Conservation (phyloP, 352 stramenopile genomes). For the Globisporangium polare region DNA sequence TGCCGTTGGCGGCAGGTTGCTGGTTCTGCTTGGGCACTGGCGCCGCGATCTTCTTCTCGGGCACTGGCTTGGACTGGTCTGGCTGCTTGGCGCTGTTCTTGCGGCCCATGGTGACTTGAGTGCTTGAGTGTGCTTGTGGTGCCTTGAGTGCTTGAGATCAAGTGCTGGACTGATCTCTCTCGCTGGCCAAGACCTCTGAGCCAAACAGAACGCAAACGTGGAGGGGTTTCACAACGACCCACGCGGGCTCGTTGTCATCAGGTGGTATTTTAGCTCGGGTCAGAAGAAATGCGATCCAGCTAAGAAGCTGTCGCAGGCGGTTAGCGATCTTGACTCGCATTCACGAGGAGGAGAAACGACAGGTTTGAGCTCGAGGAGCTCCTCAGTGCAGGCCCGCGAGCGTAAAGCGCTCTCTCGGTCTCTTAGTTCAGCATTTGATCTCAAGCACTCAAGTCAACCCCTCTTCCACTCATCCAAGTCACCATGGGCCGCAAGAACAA, state of each 20-base stretch:
- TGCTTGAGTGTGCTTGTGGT: not conserved
- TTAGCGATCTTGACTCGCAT: no score
- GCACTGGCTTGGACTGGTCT: slow-evolving; percentile 10
- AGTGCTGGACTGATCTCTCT: not conserved
- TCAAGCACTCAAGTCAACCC: slow-evolving; percentile 2
- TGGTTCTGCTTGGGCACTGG: slow-evolving; percentile 5
- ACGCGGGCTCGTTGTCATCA: no score
- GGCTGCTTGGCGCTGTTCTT: slow-evolving; percentile 26
- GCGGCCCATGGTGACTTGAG: slow-evolving; percentile 22
- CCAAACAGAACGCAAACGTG: no score
- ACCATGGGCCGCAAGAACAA: slow-evolving; percentile 12
- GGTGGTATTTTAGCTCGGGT: no score
- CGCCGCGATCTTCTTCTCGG: slow-evolving; percentile 13
- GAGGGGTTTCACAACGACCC: no score
- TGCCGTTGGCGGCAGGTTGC: not conserved
- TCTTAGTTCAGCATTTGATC: not conserved
- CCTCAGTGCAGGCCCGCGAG: no score
- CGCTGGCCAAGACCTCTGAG: not conserved
- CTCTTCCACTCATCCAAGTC: not conserved
- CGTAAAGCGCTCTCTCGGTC: no score
- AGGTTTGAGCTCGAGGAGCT: no score
- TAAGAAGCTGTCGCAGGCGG: no score
- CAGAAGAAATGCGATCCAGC: no score
- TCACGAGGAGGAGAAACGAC: no score
- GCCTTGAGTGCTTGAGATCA: slow-evolving; percentile 2